These are phyloP conservation scores for Rutstroemia sp. DNA, from an alignment of 2,329 filamentous ascomycete genomes.

Conservation along the genomic window DNA sequence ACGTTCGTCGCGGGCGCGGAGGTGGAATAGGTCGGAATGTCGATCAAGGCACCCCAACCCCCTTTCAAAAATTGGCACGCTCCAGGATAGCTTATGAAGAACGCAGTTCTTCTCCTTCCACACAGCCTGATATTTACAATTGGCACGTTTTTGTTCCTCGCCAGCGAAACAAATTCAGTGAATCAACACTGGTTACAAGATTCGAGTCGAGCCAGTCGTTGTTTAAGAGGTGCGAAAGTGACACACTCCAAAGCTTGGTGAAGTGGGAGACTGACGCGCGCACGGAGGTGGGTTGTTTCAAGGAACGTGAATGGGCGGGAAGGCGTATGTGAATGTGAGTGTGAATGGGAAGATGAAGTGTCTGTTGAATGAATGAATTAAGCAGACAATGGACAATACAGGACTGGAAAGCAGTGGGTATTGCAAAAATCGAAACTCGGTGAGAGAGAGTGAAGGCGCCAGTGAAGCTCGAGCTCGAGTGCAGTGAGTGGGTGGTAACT, in stretches of 20 bases:
- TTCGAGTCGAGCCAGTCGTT: not conserved
- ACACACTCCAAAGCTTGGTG: not conserved
- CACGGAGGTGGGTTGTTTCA: slow-evolving; percentile 9
- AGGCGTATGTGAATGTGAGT: not conserved
- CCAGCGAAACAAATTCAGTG: not conserved
- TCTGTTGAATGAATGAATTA: too few relatives aligned
- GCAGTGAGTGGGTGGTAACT: not conserved
- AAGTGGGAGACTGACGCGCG: slow-evolving; percentile 3
- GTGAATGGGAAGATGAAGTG: not conserved
- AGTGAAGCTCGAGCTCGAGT: too few relatives aligned
- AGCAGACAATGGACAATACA: too few relatives aligned
- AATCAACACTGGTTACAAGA: slow-evolving; percentile 1
- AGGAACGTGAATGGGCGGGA: slow-evolving; percentile 1
- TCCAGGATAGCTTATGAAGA: not conserved
- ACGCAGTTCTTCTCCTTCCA: not conserved
- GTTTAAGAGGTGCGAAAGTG: not conserved
- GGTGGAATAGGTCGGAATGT: slow-evolving; percentile 4
- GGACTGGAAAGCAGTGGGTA: too few relatives aligned
- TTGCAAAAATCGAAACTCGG: not conserved
- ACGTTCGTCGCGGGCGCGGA: not conserved
- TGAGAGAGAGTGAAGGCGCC: not conserved
- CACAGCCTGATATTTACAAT: not conserved
- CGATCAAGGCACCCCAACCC: slow-evolving; percentile 8
- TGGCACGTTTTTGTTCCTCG: not conserved
- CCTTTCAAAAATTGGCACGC: not conserved